Evolutionary conservation across 257 asterid species (phyloP).

Genomic region (Ajuga chamaepitys): DNA sequence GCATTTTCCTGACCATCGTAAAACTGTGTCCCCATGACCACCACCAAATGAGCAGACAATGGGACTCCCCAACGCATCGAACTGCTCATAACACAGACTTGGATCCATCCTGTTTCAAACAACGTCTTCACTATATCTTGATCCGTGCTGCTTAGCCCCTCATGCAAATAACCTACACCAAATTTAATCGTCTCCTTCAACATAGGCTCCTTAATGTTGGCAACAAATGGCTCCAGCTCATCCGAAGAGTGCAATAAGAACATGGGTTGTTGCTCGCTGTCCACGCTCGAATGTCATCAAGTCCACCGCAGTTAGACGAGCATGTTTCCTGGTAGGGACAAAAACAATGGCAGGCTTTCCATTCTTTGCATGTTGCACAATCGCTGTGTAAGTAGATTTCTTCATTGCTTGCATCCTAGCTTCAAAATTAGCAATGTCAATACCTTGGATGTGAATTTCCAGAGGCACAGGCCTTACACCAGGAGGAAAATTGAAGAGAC

Average conservation of each 20-base stretch:
- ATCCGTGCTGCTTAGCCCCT: slow-evolving; percentile 43
- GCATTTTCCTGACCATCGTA: slow-evolving; percentile 58
- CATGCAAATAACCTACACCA: slow-evolving; percentile 58
- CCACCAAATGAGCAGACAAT: slow-evolving; percentile 53
- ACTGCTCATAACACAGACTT: slow-evolving; percentile 52
- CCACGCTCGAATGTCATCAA: slow-evolving; percentile 50
- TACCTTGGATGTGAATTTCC: slow-evolving; percentile 56
- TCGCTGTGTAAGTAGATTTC: slow-evolving; percentile 53
- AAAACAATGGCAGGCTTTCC: slow-evolving; percentile 52
- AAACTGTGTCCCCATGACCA: slow-evolving; percentile 61
- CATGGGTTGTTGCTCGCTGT: no score
- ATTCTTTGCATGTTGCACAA: slow-evolving; percentile 52
- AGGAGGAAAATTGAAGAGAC: slow-evolving; percentile 59
- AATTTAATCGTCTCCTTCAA: slow-evolving; percentile 39
- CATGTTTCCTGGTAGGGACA: slow-evolving; percentile 56
- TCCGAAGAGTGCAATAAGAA: slow-evolving; percentile 32
- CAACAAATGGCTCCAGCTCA: slow-evolving; percentile 36
- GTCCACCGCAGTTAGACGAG: slow-evolving; percentile 56
- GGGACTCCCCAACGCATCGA: slow-evolving; percentile 65
- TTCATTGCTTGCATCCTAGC: slow-evolving; percentile 65
- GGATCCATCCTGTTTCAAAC: slow-evolving; percentile 45
- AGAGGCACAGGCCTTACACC: slow-evolving; percentile 60
- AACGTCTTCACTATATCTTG: slow-evolving; percentile 55
- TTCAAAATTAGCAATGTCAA: slow-evolving; percentile 51
- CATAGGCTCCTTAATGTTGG: slow-evolving; percentile 38